These are phyloP conservation scores for Phytophthora nicotianae DNA, from an alignment of 352 stramenopile genomes.

Conservation along the genomic window DNA sequence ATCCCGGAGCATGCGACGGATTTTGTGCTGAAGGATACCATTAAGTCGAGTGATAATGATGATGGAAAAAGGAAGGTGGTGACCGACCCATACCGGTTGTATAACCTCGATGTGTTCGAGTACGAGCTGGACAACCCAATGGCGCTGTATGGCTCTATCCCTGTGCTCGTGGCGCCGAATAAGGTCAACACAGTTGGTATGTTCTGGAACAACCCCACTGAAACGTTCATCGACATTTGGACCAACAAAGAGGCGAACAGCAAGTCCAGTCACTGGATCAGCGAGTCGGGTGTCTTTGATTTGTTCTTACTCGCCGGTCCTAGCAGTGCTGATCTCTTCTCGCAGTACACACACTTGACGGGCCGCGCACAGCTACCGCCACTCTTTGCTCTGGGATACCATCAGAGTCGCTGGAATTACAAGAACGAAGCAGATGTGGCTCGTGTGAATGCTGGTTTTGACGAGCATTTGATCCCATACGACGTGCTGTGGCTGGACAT, in stretches of 20 bases:
- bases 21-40: constrained; percentile 94
- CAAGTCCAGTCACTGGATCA: constrained; percentile 93
- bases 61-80: constrained; percentile 37
- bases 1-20: constrained; percentile 97
- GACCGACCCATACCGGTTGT: constrained; percentile 97
- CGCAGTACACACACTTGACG: constrained; percentile 94
- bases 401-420: constrained; percentile 99
- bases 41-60: constrained; percentile 37
- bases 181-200: constrained; percentile 89
- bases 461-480: constrained; percentile 98
- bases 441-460: constrained; percentile 89
- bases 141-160: constrained; percentile 96
- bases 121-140: constrained; percentile 99
- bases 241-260: constrained; percentile 46
- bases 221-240: constrained; percentile 98
- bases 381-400: constrained; percentile 97
- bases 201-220: constrained; percentile 99
- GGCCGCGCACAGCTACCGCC: constrained; percentile 93
- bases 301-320: constrained; percentile 96
- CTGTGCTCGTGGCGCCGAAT: constrained; percentile 69
- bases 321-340: constrained; percentile 81
- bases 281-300: constrained; percentile 96
- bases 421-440: constrained; percentile 97
- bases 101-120: constrained; percentile 99
- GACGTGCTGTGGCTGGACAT: constrained; percentile 99